A percentile compares a stretch with the other conserved stretches of the same genome.
Evolutionary conservation across 441 rosid genomes (phyloP).

Genomic region (Omphalea diandra): DNA sequence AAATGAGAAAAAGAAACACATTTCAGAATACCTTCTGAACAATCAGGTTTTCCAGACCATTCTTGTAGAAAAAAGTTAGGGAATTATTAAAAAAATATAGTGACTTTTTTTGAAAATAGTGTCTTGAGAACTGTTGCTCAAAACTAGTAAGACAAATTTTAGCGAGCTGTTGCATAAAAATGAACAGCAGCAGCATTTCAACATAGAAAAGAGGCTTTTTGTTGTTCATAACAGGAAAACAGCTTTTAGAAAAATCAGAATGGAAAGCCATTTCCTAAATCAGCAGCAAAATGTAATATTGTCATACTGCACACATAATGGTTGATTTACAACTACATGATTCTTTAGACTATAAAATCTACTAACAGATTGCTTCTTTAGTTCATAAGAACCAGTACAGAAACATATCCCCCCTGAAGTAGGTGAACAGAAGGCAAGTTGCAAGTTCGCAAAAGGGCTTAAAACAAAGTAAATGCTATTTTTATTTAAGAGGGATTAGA

Average conservation of each 20-base stretch:
- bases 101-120: too few species aligned
- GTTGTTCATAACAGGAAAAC: not conserved
- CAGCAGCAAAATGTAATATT: not conserved
- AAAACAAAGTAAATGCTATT: not conserved
- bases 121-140: not conserved
- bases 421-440: not conserved
- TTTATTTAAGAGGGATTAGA: constrained; percentile 22
- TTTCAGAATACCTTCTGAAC: not conserved
- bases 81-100: too few species aligned
- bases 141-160: not conserved
- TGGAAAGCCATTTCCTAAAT: not conserved
- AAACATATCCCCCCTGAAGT: not conserved
- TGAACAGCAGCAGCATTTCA: not conserved
- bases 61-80: too few species aligned
- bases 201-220: not conserved
- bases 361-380: too few species aligned
- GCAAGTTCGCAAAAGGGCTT: not conserved
- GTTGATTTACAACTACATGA: not conserved
- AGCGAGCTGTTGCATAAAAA: not conserved
- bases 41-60: too few species aligned
- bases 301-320: not conserved
- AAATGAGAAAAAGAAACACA: not conserved
- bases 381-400: too few species aligned
- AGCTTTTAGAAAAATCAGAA: not conserved
- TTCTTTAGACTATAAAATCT: not conserved